phyloP scores from a whole-genome alignment of 1,284 basidiomycete species.

The Ceratobasidium sp. region DNA sequence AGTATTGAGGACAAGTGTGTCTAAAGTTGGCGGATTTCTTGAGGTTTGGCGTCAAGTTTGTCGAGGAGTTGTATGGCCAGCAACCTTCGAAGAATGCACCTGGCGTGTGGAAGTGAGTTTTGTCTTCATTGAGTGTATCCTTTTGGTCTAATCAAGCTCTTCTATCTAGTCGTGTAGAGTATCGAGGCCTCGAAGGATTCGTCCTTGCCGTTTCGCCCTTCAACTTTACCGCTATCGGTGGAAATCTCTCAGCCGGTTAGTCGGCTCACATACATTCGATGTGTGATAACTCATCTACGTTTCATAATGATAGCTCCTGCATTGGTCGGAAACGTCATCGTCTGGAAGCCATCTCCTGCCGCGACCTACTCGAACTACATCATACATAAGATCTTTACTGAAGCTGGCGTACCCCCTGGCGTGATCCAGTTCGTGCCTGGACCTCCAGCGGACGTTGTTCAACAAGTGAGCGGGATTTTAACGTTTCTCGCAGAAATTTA shows the following conservation, averaged over 20 bases:
- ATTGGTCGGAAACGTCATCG: conserved; percentile 92
- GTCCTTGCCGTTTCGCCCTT: conserved; percentile 98
- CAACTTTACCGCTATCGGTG: conserved; percentile 98
- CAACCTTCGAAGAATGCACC: conserved; percentile 91
- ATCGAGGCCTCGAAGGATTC: conserved; percentile 97
- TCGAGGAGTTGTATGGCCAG: conserved; percentile 92
- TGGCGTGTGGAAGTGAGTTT: conserved; percentile 93
- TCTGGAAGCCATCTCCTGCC: conserved; percentile 98
- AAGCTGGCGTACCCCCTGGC: conserved; percentile 94
- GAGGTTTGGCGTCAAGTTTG: conserved; percentile 96
- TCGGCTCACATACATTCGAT: conserved; percentile 43
- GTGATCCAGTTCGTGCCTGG: conserved; percentile 99
- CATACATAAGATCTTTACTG: conserved; percentile 92
- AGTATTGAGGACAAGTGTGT: conserved; percentile 7
- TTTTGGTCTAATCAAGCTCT: neutral
- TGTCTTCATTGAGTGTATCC: neutral
- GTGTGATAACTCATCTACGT: conserved; percentile 60
- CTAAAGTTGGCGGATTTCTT: conserved; percentile 91
- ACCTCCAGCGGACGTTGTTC: conserved; percentile 83
- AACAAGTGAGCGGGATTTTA: conserved; percentile 61
- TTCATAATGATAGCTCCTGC: conserved; percentile 75
- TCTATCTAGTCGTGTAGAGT: conserved; percentile 85
- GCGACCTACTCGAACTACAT: conserved; percentile 97
- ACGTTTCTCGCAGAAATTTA: conserved; percentile 60
- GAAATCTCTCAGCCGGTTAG: conserved; percentile 85